Percentiles rank a stretch among this genome's conserved stretches.
phyloP scores from a whole-genome alignment of 2,329 filamentous ascomycete genomes.

The Paecilomyces variotii region DNA sequence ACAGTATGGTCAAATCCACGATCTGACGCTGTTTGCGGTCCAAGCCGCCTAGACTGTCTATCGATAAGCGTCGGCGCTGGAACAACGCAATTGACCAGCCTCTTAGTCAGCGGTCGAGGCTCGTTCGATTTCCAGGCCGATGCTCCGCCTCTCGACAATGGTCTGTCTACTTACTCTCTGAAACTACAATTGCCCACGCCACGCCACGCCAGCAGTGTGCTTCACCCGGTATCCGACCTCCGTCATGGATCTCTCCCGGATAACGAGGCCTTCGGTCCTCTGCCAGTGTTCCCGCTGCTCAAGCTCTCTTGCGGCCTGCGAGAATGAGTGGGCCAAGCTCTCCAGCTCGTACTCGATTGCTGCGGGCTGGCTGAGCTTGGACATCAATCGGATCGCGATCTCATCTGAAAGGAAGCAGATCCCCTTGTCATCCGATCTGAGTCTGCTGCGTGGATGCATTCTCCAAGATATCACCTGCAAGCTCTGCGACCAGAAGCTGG shows the following conservation, averaged over 20 bases:
- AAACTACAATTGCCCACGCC: not conserved
- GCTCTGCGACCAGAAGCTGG: slow-evolving; percentile 31
- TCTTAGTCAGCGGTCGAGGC: not conserved
- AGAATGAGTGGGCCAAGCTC: slow-evolving; percentile 35
- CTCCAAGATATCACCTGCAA: slow-evolving; percentile 30
- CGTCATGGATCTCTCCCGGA: slow-evolving; percentile 28
- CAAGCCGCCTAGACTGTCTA: not conserved
- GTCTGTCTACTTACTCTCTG: not conserved
- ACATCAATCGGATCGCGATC: slow-evolving; percentile 29
- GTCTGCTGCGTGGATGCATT: slow-evolving; percentile 25
- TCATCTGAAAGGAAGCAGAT: slow-evolving; percentile 29
- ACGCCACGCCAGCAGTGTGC: not conserved
- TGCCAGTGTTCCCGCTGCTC: slow-evolving; percentile 31
- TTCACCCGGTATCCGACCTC: not conserved
- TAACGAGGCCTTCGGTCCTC: slow-evolving; percentile 30
- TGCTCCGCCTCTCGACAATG: not conserved
- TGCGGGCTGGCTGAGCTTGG: slow-evolving; percentile 30
- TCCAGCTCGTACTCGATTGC: slow-evolving; percentile 29
- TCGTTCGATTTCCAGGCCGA: not conserved
- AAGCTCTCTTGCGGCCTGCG: slow-evolving; percentile 32
- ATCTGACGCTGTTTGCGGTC: no score
- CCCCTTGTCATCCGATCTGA: slow-evolving; percentile 28
- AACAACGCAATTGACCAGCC: not conserved
- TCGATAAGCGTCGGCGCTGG: not conserved
- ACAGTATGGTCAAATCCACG: no score